Evolutionary conservation across 768 basidiomycete species (phyloP).

Genomic region (Suillus ampliporus): DNA sequence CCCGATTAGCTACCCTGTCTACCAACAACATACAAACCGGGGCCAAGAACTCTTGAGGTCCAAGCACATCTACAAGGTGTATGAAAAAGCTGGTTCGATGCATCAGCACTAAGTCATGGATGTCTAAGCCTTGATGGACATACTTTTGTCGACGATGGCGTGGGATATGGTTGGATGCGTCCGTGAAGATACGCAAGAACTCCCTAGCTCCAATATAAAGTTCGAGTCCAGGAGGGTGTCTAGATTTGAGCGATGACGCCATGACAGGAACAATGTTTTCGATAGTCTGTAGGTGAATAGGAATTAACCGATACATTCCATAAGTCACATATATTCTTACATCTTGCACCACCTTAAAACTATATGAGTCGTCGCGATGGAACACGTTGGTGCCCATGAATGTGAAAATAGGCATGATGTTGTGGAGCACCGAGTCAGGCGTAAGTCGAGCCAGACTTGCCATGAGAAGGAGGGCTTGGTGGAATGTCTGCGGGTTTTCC

Average conservation of each 20-base stretch:
- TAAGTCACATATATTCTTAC: slow-evolving; percentile 43
- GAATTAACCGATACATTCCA: not conserved
- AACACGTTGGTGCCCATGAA: slow-evolving; percentile 99
- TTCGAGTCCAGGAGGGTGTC: slow-evolving; percentile 57
- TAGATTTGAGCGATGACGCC: slow-evolving; percentile 74
- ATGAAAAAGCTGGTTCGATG: slow-evolving; percentile 73
- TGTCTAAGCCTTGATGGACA: slow-evolving; percentile 28
- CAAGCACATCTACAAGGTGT: slow-evolving; percentile 84
- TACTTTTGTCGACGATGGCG: slow-evolving; percentile 91
- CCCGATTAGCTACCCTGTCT: slow-evolving; percentile 74
- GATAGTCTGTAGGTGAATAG: slow-evolving; percentile 65
- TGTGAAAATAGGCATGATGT: slow-evolving; percentile 98
- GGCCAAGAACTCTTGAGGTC: slow-evolving; percentile 78
- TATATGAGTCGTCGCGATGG: slow-evolving; percentile 95
- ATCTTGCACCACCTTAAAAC: slow-evolving; percentile 93
- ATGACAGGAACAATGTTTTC: slow-evolving; percentile 94
- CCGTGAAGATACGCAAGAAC: slow-evolving; percentile 90
- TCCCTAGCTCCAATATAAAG: slow-evolving; percentile 75
- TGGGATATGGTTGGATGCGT: slow-evolving; percentile 90
- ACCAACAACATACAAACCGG: slow-evolving; percentile 85
- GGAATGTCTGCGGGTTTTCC: slow-evolving; percentile 92
- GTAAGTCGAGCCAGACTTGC: slow-evolving; percentile 82
- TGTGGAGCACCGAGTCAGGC: slow-evolving; percentile 90
- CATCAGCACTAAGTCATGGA: slow-evolving; percentile 15
- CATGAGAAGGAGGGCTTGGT: slow-evolving; percentile 89